phyloP scores from a whole-genome alignment of 345 rosid species.

The Corymbia maculata region DNA sequence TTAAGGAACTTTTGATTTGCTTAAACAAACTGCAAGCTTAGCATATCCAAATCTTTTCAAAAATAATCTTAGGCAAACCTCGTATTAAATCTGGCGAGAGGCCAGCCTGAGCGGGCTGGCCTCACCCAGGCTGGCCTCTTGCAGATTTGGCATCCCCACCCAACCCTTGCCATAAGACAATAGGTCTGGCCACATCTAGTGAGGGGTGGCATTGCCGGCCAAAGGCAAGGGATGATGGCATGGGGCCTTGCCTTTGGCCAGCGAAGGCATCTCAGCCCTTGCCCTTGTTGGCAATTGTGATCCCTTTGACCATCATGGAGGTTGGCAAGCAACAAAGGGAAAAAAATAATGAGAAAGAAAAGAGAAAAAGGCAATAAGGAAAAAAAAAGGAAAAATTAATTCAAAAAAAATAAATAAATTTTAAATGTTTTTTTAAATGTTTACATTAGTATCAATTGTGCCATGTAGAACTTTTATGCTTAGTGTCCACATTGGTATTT shows the following conservation, averaged over 20 bases:
- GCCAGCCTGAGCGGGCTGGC: neutral
- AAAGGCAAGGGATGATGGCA: neutral
- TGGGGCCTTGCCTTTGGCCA: accelerated
- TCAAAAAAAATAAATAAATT: too few relatives aligned
- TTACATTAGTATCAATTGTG: too few relatives aligned
- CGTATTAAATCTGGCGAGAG: too few relatives aligned
- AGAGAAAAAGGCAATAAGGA: neutral
- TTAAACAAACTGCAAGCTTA: neutral
- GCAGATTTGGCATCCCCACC: neutral
- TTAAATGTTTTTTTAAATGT: too few relatives aligned
- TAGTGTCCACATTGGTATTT: accelerated
- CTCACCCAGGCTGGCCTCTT: accelerated
- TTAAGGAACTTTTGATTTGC: neutral
- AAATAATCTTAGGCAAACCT: too few relatives aligned
- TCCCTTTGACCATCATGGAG: neutral
- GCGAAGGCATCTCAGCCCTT: too few relatives aligned
- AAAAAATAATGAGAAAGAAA: too few relatives aligned
- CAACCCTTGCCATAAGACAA: neutral
- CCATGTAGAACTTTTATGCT: neutral
- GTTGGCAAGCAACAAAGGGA: neutral
- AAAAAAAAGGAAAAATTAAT: too few relatives aligned
- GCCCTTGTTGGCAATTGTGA: neutral
- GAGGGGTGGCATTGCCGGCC: too few relatives aligned
- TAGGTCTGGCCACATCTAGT: too few relatives aligned
- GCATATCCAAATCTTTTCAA: neutral